These are phyloP conservation scores for Penicillium salamii DNA, from an alignment of 495 filamentous ascomycete genomes.

Conservation along the genomic window DNA sequence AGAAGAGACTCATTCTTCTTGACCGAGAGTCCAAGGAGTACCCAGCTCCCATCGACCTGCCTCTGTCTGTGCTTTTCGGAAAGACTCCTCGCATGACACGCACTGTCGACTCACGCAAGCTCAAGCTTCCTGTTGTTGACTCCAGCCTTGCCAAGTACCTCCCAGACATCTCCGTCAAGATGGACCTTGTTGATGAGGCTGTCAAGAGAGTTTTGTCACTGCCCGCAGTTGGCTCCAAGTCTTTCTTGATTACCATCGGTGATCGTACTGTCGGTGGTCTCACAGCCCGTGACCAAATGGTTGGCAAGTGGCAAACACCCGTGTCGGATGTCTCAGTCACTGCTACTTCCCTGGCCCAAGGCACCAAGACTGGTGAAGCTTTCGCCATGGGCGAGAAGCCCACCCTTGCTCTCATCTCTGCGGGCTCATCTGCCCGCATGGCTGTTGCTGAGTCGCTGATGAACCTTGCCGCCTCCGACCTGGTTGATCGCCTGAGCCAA, in stretches of 20 bases:
- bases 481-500: slow-evolving; percentile 69
- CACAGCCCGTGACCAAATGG: slow-evolving; percentile 89
- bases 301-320: slow-evolving; percentile 94
- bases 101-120: slow-evolving; percentile 70
- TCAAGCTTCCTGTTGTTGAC: slow-evolving; percentile 70
- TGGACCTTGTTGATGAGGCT: slow-evolving; percentile 68
- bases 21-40: slow-evolving; percentile 78
- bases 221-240: slow-evolving; percentile 90
- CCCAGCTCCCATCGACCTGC: slow-evolving; percentile 81
- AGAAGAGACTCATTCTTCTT: slow-evolving; percentile 71
- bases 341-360: slow-evolving; percentile 69
- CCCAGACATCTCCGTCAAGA: slow-evolving; percentile 55
- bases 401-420: slow-evolving; percentile 82
- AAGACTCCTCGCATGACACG: slow-evolving; percentile 83
- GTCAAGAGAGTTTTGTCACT: slow-evolving; percentile 77
- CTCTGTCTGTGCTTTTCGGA: slow-evolving; percentile 88
- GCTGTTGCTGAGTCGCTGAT: slow-evolving; percentile 91
- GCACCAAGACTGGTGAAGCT: slow-evolving; percentile 80
- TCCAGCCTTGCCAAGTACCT: slow-evolving; percentile 60
- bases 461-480: slow-evolving; percentile 85
- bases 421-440: slow-evolving; percentile 93
- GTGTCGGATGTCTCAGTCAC: slow-evolving; percentile 93
- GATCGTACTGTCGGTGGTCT: slow-evolving; percentile 90
- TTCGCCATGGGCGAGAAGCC: slow-evolving; percentile 98
- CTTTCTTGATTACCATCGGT: slow-evolving; percentile 94